phyloP scores from a whole-genome alignment of 345 rosid genomes.

The Combretum micranthum region DNA sequence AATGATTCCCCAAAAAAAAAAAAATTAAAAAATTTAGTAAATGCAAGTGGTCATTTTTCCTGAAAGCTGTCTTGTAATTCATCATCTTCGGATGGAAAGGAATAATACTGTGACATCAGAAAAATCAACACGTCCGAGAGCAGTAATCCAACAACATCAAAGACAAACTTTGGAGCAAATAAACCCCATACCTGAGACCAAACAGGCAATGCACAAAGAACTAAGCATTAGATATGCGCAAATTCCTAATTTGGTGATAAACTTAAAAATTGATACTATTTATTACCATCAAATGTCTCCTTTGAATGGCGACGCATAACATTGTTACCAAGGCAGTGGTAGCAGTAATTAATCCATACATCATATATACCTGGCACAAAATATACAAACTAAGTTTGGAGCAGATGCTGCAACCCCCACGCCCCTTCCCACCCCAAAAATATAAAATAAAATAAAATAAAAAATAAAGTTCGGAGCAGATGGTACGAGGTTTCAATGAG shows the following conservation, averaged over 20 bases:
- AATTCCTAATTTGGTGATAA: not conserved
- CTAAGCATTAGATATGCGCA: not conserved
- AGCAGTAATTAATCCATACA: constrained; percentile 53
- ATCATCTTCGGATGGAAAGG: constrained; percentile 7
- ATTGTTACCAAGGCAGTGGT: constrained; percentile 54
- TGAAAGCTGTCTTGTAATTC: too few relatives aligned
- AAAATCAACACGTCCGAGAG: constrained; percentile 57
- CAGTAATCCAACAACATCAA: constrained; percentile 65
- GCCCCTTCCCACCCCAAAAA: too few relatives aligned
- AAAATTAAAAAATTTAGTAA: too few relatives aligned
- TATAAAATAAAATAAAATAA: too few relatives aligned
- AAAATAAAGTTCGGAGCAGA: constrained; percentile 6
- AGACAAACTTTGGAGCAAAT: constrained; percentile 90
- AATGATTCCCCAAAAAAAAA: too few relatives aligned
- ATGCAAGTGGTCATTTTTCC: too few relatives aligned
- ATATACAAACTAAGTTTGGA: constrained; percentile 4
- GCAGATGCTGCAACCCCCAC: too few relatives aligned
- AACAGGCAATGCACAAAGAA: not conserved
- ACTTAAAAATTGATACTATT: not conserved
- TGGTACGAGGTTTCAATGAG: not conserved
- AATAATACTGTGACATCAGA: constrained; percentile 54
- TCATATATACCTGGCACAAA: constrained; percentile 53
- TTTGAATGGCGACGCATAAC: constrained; percentile 70
- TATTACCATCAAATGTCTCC: constrained; percentile 88
- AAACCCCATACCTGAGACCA: constrained; percentile 88